A percentile compares a stretch with the other conserved stretches of the same genome.
These are phyloP conservation scores for Platanthera guangdongensis DNA, from an alignment of 106 monocot genomes.

Conservation along the genomic window DNA sequence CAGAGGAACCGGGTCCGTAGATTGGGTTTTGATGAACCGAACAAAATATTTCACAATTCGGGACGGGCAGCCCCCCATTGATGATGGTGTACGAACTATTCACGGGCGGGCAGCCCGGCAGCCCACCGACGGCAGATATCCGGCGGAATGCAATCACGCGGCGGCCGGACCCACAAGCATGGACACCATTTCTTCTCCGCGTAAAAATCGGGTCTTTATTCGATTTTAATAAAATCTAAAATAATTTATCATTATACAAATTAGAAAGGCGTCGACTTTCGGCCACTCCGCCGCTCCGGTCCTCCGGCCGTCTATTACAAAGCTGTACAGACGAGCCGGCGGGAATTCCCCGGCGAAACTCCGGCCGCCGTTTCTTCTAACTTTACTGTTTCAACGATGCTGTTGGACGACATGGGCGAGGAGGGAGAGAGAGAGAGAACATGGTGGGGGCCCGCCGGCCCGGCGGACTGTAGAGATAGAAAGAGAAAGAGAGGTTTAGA, in stretches of 20 bases:
- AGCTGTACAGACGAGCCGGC: not conserved
- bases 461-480: not conserved
- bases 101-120: no score
- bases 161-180: no score
- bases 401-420: not conserved
- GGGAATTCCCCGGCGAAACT: not conserved
- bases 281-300: not conserved
- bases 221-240: not conserved
- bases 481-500: not conserved
- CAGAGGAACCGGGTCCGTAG: no score
- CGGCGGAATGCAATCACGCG: no score
- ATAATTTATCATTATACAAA: not conserved
- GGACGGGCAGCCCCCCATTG: no score
- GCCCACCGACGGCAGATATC: no score
- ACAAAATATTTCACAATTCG: no score
- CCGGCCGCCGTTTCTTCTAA: not conserved
- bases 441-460: slow-evolving; percentile 2
- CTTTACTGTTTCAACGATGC: not conserved
- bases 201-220: no score
- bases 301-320: not conserved
- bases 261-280: not conserved
- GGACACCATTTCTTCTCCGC: no score
- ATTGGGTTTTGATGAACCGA: no score
- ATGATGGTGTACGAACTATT: no score
- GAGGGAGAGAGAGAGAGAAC: not conserved